phyloP scores from a whole-genome alignment of 208 protist genomes.

The Porcisia deanei region DNA sequence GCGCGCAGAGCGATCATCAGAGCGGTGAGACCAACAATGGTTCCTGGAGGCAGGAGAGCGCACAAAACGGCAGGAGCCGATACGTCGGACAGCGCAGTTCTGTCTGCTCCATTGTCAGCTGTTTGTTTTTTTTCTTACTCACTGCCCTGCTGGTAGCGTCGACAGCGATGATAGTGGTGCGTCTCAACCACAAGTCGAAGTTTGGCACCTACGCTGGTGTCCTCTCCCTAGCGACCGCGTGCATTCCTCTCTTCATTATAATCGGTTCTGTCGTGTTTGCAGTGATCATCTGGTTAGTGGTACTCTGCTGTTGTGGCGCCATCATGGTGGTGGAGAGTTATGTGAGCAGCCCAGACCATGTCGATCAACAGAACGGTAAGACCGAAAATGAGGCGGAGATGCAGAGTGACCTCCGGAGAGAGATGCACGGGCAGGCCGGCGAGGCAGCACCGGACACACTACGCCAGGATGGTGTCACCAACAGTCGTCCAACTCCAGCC shows the following conservation, averaged over 20 bases:
- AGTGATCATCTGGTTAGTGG: slow-evolving; percentile 16
- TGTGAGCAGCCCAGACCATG: slow-evolving; percentile 1
- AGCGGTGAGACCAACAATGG: not conserved
- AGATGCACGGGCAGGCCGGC: not conserved
- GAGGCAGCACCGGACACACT: not conserved
- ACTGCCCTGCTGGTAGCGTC: slow-evolving; percentile 44
- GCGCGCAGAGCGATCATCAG: slow-evolving; percentile 1
- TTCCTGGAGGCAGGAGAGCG: not conserved
- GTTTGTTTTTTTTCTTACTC: slow-evolving; percentile 24
- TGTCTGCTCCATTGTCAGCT: slow-evolving; percentile 7
- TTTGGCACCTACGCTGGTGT: slow-evolving; percentile 33
- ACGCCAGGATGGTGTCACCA: slow-evolving; percentile 10
- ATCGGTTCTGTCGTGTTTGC: slow-evolving; percentile 24
- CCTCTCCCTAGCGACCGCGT: slow-evolving; percentile 31
- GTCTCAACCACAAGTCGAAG: slow-evolving; percentile 53
- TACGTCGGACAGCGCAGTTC: slow-evolving; percentile 22
- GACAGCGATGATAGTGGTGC: slow-evolving; percentile 50
- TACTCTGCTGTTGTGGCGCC: slow-evolving; percentile 30
- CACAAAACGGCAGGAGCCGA: not conserved
- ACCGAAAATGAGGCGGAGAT: slow-evolving; percentile 3
- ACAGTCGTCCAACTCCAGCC: not conserved
- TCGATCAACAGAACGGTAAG: slow-evolving; percentile 19
- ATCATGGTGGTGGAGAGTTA: not conserved
- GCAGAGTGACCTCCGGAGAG: slow-evolving; percentile 5
- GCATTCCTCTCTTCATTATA: slow-evolving; percentile 69